A percentile compares a stretch with the other conserved stretches of the same genome.
Conservation (phyloP, 2,329 filamentous ascomycete genomes). For the Celoporthe dispersa region DNA sequence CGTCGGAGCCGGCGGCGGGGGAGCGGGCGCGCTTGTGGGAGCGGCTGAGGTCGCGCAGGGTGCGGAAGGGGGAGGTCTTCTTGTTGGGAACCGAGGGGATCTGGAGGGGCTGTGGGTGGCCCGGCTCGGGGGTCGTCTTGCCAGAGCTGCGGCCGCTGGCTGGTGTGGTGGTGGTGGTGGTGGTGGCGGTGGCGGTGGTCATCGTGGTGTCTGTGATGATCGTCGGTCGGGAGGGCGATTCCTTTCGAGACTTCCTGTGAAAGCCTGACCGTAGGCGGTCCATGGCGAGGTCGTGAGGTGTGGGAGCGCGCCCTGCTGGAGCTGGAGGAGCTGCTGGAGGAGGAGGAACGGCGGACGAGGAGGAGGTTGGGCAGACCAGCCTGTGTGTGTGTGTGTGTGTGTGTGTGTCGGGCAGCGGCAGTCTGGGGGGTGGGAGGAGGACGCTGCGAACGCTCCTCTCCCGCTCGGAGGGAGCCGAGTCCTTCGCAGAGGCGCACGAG, state of each 20-base stretch:
- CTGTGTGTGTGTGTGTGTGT: too few relatives aligned
- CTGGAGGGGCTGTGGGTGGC: slow-evolving; percentile 23
- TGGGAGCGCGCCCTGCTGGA: not conserved
- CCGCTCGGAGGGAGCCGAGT: not conserved
- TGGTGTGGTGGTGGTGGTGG: slow-evolving; percentile 23
- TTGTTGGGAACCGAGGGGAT: slow-evolving; percentile 25
- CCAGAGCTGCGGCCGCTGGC: slow-evolving; percentile 23
- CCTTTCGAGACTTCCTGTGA: slow-evolving; percentile 29
- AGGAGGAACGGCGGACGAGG: not conserved
- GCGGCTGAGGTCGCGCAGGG: slow-evolving; percentile 47
- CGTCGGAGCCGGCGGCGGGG: slow-evolving; percentile 36
- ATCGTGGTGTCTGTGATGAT: slow-evolving; percentile 23
- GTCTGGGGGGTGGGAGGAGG: not conserved
- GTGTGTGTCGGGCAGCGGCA: not conserved
- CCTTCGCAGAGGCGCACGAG: not conserved
- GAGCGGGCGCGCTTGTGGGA: slow-evolving; percentile 55
- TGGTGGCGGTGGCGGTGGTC: too few relatives aligned
- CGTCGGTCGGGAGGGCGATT: slow-evolving; percentile 25
- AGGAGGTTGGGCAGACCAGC: too few relatives aligned
- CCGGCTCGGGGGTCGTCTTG: slow-evolving; percentile 29
- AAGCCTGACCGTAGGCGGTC: slow-evolving; percentile 30
- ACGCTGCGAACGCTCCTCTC: not conserved
- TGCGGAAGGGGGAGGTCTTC: slow-evolving; percentile 42
- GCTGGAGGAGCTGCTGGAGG: not conserved
- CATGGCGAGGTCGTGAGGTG: slow-evolving; percentile 19